These are phyloP conservation scores for Chloranthus sessilifolius DNA, from an alignment of 164 flowering plant genomes.

Conservation along the genomic window DNA sequence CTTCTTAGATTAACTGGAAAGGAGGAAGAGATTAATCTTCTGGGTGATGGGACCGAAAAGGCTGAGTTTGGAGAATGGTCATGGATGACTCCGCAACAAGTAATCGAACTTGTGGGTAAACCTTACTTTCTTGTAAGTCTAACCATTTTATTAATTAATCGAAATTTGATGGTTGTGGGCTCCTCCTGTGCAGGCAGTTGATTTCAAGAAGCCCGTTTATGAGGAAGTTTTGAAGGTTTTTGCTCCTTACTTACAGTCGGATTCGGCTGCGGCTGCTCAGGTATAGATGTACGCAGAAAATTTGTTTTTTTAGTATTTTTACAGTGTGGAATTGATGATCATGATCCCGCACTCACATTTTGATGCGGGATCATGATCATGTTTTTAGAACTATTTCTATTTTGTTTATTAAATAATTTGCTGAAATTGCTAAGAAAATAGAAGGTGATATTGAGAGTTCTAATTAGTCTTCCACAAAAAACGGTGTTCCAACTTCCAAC, in stretches of 20 bases:
- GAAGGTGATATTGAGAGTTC: too few relatives aligned
- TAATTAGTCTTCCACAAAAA: too few relatives aligned
- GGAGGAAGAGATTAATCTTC: constrained; percentile 85
- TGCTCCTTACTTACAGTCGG: constrained; percentile 45
- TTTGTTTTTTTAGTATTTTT: not conserved
- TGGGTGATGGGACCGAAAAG: constrained; percentile 91
- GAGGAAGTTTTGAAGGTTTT: constrained; percentile 67
- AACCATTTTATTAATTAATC: not conserved
- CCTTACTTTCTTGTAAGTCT: not conserved
- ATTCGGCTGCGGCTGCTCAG: constrained; percentile 10
- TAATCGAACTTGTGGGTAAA: constrained; percentile 56
- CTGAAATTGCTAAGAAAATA: too few relatives aligned
- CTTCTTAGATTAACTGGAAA: constrained; percentile 77
- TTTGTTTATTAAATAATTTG: too few relatives aligned
- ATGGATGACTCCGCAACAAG: constrained; percentile 80
- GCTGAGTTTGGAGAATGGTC: constrained; percentile 93
- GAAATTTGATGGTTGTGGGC: constrained; percentile 1
- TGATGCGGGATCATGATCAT: too few relatives aligned
- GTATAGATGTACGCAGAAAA: not conserved
- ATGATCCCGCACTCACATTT: not conserved
- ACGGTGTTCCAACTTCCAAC: too few relatives aligned
- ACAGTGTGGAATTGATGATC: not conserved
- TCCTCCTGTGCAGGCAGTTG: constrained; percentile 65
- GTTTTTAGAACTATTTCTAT: too few relatives aligned
- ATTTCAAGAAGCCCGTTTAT: constrained; percentile 90